Evolutionary conservation across 2,329 filamentous ascomycete species (phyloP).

Genomic region (Sclerotinia minor): DNA sequence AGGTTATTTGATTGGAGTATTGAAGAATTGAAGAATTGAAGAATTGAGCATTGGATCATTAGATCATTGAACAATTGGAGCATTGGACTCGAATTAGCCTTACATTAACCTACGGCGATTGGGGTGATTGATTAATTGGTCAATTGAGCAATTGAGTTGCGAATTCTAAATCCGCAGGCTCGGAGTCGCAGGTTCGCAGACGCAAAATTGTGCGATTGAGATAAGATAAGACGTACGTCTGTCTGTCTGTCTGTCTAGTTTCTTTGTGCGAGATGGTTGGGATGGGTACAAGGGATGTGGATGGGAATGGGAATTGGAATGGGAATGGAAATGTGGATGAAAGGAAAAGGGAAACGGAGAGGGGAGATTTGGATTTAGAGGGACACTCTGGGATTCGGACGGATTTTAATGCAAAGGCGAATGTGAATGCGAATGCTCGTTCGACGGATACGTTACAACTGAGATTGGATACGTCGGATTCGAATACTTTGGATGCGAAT

Average conservation of each 20-base stretch:
- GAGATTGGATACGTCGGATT: neutral
- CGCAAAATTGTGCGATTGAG: conserved; percentile 19
- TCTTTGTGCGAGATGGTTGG: too few relatives aligned
- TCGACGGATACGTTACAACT: neutral
- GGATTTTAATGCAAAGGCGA: neutral
- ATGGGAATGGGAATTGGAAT: neutral
- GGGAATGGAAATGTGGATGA: neutral
- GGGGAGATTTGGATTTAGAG: neutral
- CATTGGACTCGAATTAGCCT: neutral
- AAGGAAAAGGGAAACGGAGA: too few relatives aligned
- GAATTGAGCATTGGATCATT: too few relatives aligned
- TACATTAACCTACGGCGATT: neutral
- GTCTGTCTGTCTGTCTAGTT: too few relatives aligned
- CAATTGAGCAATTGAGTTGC: neutral
- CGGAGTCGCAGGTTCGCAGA: neutral
- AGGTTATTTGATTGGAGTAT: too few relatives aligned
- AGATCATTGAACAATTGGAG: neutral
- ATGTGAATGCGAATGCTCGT: neutral
- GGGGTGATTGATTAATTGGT: neutral
- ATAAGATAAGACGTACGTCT: neutral
- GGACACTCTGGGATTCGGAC: neutral
- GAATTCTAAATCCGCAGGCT: neutral
- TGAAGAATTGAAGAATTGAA: too few relatives aligned
- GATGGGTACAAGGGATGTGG: neutral
- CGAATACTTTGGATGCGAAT: neutral